Evolutionary conservation across 2,329 filamentous ascomycete genomes (phyloP).

Genomic region (Lasiodiplodia sp.): DNA sequence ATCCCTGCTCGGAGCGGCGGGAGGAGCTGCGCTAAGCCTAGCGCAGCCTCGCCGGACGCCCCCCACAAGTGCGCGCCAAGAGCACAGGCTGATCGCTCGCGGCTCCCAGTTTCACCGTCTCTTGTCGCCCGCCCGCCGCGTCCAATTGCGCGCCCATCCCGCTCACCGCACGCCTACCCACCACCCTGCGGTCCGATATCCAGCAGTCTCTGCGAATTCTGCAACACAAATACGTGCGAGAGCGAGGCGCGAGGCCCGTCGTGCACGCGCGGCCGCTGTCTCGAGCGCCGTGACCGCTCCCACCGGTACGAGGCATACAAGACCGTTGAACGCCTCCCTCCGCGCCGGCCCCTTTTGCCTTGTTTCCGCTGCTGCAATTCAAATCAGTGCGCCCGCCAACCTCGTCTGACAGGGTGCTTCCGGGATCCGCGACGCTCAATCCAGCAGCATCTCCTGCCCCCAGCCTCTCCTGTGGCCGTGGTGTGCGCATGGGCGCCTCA

Average conservation of each 20-base stretch:
- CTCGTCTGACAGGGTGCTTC: neutral
- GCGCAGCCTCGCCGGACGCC: neutral
- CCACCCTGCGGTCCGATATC: slow-evolving; percentile 14
- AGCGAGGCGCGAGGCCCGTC: neutral
- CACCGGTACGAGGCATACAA: slow-evolving; percentile 12
- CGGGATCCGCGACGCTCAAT: slow-evolving; percentile 20
- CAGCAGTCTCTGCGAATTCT: neutral
- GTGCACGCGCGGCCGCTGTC: neutral
- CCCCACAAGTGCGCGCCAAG: slow-evolving; percentile 17
- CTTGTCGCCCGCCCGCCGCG: slow-evolving; percentile 5
- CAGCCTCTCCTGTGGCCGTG: slow-evolving; percentile 11
- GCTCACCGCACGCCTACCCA: slow-evolving; percentile 17
- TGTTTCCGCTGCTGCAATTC: slow-evolving; percentile 13
- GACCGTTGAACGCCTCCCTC: slow-evolving; percentile 18
- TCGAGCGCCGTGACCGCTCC: no score
- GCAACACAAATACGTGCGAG: slow-evolving; percentile 19
- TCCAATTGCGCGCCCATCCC: neutral
- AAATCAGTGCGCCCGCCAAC: slow-evolving; percentile 7
- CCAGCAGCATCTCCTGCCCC: slow-evolving; percentile 17
- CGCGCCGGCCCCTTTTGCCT: slow-evolving; percentile 8
- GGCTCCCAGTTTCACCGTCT: slow-evolving; percentile 24
- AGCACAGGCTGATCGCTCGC: slow-evolving; percentile 11
- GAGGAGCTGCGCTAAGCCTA: slow-evolving; percentile 3
- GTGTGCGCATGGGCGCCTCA: slow-evolving; percentile 10
- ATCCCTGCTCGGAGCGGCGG: slow-evolving; percentile 8